Percentiles rank a stretch among this genome's conserved stretches.
Conservation (phyloP, 2,329 filamentous ascomycete genomes). For the Shiraia bambusicola region DNA sequence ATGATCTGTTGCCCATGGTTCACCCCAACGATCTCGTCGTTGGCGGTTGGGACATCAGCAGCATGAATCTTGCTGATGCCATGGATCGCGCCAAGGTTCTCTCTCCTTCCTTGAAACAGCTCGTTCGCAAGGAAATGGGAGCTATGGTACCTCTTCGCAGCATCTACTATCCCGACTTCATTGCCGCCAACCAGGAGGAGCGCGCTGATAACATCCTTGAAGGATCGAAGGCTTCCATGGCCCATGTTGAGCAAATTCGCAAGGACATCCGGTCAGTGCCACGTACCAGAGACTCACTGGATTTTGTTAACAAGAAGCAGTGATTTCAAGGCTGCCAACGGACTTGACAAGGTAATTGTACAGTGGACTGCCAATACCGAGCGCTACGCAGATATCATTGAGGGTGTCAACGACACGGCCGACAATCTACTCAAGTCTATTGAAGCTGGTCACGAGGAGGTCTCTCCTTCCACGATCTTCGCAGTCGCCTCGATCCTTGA, state of each 20-base stretch:
- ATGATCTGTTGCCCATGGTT: slow-evolving; percentile 90
- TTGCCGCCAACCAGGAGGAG: slow-evolving; percentile 96
- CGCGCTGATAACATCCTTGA: slow-evolving; percentile 88
- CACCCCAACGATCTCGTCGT: slow-evolving; percentile 95
- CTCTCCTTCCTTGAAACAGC: slow-evolving; percentile 87
- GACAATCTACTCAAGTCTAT: slow-evolving; percentile 91
- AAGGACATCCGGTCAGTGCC: slow-evolving; percentile 75
- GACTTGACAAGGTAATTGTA: slow-evolving; percentile 91
- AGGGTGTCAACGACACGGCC: slow-evolving; percentile 93
- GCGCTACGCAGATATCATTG: slow-evolving; percentile 84
- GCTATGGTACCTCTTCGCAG: slow-evolving; percentile 85
- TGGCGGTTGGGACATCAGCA: slow-evolving; percentile 97
- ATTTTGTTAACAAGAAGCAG: slow-evolving; percentile 34
- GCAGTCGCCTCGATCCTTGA: slow-evolving; percentile 93
- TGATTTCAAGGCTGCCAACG: slow-evolving; percentile 84
- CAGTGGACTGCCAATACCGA: slow-evolving; percentile 99
- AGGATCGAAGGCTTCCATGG: slow-evolving; percentile 79
- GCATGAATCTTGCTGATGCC: slow-evolving; percentile 81
- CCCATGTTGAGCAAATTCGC: slow-evolving; percentile 89
- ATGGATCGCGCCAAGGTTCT: slow-evolving; percentile 97
- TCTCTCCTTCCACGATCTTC: slow-evolving; percentile 95
- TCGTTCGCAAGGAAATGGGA: slow-evolving; percentile 91
- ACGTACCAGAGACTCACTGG: slow-evolving; percentile 37
- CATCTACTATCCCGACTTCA: slow-evolving; percentile 99
- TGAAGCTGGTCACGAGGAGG: slow-evolving; percentile 80